Percentiles rank a stretch among this genome's conserved stretches.
These are phyloP conservation scores for Vitis hybrid DNA, from an alignment of 177 flowering plant genomes.

Conservation along the genomic window DNA sequence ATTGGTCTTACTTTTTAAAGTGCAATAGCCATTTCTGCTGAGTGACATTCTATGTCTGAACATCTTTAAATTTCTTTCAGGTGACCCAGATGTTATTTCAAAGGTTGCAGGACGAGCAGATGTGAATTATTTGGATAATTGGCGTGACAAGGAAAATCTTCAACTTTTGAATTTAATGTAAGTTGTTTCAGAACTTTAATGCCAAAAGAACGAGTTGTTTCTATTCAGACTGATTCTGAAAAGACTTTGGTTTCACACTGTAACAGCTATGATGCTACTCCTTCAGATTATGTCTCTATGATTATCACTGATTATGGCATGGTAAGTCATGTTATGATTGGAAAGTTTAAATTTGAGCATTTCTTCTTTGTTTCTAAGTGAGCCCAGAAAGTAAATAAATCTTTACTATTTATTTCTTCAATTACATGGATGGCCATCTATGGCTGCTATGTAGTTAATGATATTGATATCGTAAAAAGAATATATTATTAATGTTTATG, in stretches of 20 bases:
- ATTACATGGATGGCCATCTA: too few relatives aligned
- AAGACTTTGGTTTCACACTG: conserved; percentile 12
- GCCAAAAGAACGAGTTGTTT: not conserved
- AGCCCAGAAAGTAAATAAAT: too few relatives aligned
- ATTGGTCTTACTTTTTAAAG: not conserved
- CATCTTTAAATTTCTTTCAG: conserved; percentile 42
- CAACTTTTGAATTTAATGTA: conserved; percentile 79
- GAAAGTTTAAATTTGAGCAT: not conserved
- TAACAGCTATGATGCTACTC: conserved; percentile 88
- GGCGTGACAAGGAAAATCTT: conserved; percentile 55
- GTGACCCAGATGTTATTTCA: conserved; percentile 73
- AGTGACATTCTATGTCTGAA: not conserved
- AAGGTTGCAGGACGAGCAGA: conserved; percentile 76
- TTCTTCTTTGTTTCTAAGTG: too few relatives aligned
- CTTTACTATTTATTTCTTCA: too few relatives aligned
- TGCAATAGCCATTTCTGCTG: not conserved
- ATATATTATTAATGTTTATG: too few relatives aligned
- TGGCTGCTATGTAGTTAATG: too few relatives aligned
- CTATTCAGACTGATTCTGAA: not conserved
- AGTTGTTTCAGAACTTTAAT: conserved; percentile 21
- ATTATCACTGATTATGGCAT: conserved; percentile 94
- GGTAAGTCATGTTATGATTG: conserved; percentile 49
- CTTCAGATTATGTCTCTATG: conserved; percentile 92
- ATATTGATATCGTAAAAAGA: too few relatives aligned
- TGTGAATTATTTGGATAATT: conserved; percentile 51